Evolutionary conservation across 441 rosid species (phyloP), one percentile per base, ranked within the genome.

Genomic region (Monsonia emarginata): DNA sequence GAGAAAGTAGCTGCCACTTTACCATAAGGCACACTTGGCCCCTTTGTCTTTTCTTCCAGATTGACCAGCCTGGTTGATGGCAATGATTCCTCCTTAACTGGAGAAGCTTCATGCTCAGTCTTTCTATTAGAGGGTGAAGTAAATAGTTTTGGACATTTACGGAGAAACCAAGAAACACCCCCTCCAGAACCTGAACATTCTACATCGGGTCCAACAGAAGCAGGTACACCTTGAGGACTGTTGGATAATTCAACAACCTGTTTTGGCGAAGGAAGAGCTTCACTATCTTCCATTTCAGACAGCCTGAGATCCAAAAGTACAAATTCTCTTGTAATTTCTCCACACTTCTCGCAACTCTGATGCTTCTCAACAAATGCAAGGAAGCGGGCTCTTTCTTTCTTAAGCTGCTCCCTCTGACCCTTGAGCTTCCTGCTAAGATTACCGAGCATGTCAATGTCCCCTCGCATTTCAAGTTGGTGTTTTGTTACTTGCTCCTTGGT

Each of bases 391-490:
- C 84, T 86, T 78, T 85, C 89, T 22, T 59, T 69, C 52, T 80
- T 60, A 54, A 82, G 71, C 61, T 80, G 80, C 61, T 84, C 80
- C 65, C 88, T 79, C 61, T 84, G 89, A 26, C 73, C 79, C 63
- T 81, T 79, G 68, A 90, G 82, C 73, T 76, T 86, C 69, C 74
- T 72, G 76, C 87, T 86, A 67, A 88, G 83, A 64, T 59, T 64
- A 65, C 76, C 84, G 69, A 93, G 86, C 73, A 86, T 87, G 66
- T 75, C 69, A 58, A 88, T 84, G 79, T 90, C 95, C 68, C 82
- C 82, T 22, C 40, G 82, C 71, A 90, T 76, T 69, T 82, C 91
- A 70, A 67, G 70, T 67, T 82, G 90, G 52, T 88, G 87, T 61
- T 71, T 77, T 57, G 72, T 75, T 67, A 89, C 78, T 72, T 74